phyloP scores from a whole-genome alignment of 805 yeast genomes.

The Barnettozyma sp. region DNA sequence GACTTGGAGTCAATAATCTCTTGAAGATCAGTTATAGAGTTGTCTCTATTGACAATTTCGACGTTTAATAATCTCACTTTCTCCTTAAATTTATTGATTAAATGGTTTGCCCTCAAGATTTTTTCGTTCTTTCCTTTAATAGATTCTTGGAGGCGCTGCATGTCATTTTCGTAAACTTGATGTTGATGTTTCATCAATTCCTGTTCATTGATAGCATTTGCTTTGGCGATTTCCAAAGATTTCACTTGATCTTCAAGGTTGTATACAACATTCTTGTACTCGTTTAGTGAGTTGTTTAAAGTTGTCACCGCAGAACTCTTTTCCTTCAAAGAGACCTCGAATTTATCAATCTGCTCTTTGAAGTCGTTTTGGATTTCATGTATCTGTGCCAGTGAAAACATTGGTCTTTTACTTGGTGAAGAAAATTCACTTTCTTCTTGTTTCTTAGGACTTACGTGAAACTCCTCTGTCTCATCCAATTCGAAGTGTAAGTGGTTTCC shows the following conservation, averaged over 20 bases:
- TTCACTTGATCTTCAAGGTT: conserved; percentile 19
- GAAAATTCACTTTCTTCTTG: conserved; percentile 6
- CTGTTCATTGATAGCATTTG: conserved; percentile 16
- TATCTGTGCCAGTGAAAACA: conserved; percentile 24
- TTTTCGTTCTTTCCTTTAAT: conserved; percentile 14
- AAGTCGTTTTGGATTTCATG: conserved; percentile 25
- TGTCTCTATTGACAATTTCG: conserved; percentile 8
- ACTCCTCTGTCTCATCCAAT: conserved; percentile 11
- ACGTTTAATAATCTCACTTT: conserved; percentile 14
- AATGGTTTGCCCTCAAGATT: conserved; percentile 12
- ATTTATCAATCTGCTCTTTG: conserved; percentile 17
- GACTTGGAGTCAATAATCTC: conserved; percentile 14
- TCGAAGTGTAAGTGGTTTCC: conserved; percentile 5
- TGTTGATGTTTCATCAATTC: conserved; percentile 19
- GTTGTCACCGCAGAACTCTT: conserved; percentile 13
- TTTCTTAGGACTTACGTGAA: conserved; percentile 4
- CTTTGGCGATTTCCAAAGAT: conserved; percentile 15
- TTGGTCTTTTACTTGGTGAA: conserved; percentile 23
- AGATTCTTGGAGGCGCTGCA: conserved; percentile 11
- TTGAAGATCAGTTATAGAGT: conserved; percentile 9
- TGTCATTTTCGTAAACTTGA: conserved; percentile 16
- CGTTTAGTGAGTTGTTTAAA: conserved; percentile 15
- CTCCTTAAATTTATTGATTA: conserved; percentile 19
- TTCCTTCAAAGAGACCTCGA: conserved; percentile 16
- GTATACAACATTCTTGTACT: conserved; percentile 14